Evolutionary conservation across 179 eudicot genomes (phyloP).

Genomic region (Amaranthus tricolor): DNA sequence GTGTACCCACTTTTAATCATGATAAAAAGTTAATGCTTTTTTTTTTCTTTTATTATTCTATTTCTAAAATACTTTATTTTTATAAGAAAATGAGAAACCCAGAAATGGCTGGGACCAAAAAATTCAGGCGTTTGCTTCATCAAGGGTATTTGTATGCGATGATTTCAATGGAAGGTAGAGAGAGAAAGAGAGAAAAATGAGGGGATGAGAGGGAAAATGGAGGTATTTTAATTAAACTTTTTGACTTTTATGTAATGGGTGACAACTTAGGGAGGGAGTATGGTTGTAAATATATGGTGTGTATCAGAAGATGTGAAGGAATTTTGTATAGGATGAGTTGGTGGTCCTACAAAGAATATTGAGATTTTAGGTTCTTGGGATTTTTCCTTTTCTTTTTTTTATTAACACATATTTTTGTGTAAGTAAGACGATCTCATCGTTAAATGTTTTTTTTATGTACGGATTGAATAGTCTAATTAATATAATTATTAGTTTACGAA

Average conservation of each 20-base stretch:
- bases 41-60: not conserved
- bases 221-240: slow-evolving; percentile 12
- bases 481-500: too few species aligned
- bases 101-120: slow-evolving; percentile 4
- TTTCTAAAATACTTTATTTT: not conserved
- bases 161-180: slow-evolving; percentile 15
- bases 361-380: slow-evolving; percentile 4
- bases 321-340: slow-evolving; percentile 10
- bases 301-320: slow-evolving; percentile 21
- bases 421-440: too few species aligned
- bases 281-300: slow-evolving; percentile 21
- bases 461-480: too few species aligned
- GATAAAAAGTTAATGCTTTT: slow-evolving; percentile 1
- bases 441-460: too few species aligned
- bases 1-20: slow-evolving; percentile 23
- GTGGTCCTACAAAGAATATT: slow-evolving; percentile 10
- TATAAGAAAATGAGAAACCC: slow-evolving; percentile 8
- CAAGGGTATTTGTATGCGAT: slow-evolving; percentile 21
- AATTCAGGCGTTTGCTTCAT: slow-evolving; percentile 5
- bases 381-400: not conserved
- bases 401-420: too few species aligned
- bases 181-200: slow-evolving; percentile 3
- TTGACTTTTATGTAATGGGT: slow-evolving; percentile 27
- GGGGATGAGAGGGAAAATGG: slow-evolving; percentile 12
- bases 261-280: slow-evolving; percentile 16